Conservation (phyloP, 2,329 filamentous ascomycete species). For the Xylariaceae sp. region DNA sequence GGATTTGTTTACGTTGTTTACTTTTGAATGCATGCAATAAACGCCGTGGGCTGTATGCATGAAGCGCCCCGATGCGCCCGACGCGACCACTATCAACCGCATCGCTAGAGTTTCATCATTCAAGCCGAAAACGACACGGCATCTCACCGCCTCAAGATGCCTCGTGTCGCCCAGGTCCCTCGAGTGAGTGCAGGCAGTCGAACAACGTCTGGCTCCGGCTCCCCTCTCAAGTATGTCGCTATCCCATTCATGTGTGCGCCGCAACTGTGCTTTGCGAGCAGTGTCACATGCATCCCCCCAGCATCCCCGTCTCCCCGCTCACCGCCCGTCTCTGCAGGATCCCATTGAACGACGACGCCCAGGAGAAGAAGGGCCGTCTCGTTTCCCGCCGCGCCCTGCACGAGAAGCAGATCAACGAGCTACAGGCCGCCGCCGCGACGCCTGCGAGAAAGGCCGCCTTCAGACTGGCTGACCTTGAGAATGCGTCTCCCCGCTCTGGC, state of each 20-base stretch:
- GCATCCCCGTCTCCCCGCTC: slow-evolving; percentile 1
- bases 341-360: slow-evolving; percentile 90
- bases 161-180: slow-evolving; percentile 54
- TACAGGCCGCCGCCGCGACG: slow-evolving; percentile 69
- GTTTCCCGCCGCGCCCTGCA: slow-evolving; percentile 85
- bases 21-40: not conserved
- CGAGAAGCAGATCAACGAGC: slow-evolving; percentile 86
- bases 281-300: slow-evolving; percentile 1
- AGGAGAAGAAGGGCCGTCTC: slow-evolving; percentile 83
- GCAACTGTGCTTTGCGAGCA: slow-evolving; percentile 6
- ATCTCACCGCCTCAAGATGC: slow-evolving; percentile 42
- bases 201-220: slow-evolving; percentile 46
- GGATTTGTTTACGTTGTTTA: slow-evolving; percentile 3
- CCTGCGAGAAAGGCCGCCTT: slow-evolving; percentile 63
- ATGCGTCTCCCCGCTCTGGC: slow-evolving; percentile 52
- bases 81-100: slow-evolving; percentile 15
- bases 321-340: slow-evolving; percentile 56
- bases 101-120: slow-evolving; percentile 17
- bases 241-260: slow-evolving; percentile 10
- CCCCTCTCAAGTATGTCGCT: slow-evolving; percentile 53
- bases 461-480: slow-evolving; percentile 56
- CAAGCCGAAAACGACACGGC: slow-evolving; percentile 7
- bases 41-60: too few relatives aligned
- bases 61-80: slow-evolving; percentile 6
- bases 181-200: slow-evolving; percentile 46